phyloP scores from a whole-genome alignment of 1,139 yeast species.

The Lodderomyces parapsilosis region DNA sequence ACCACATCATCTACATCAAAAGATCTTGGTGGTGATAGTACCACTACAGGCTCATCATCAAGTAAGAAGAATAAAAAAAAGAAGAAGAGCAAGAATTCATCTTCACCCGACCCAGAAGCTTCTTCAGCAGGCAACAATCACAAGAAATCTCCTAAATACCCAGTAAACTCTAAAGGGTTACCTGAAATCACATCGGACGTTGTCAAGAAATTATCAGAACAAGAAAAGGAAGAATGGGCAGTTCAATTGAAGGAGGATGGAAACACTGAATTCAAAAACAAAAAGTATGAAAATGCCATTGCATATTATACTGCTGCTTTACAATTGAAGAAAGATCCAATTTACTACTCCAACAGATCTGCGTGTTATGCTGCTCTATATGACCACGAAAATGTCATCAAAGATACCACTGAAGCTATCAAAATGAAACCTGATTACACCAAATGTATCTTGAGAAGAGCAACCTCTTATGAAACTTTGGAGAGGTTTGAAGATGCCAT shows the following conservation, averaged over 20 bases:
- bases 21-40: not conserved
- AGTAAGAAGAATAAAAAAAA: slow-evolving; percentile 11
- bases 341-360: slow-evolving; percentile 89
- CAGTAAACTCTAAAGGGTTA: slow-evolving; percentile 39
- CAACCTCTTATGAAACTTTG: slow-evolving; percentile 81
- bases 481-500: slow-evolving; percentile 82
- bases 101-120: slow-evolving; percentile 9
- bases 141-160: slow-evolving; percentile 6
- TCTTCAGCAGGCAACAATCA: slow-evolving; percentile 3
- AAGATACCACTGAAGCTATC: slow-evolving; percentile 84
- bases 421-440: slow-evolving; percentile 84
- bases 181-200: slow-evolving; percentile 53
- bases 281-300: slow-evolving; percentile 71
- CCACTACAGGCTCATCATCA: slow-evolving; percentile 1
- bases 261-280: slow-evolving; percentile 70
- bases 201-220: slow-evolving; percentile 46
- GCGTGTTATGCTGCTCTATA: slow-evolving; percentile 89
- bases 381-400: slow-evolving; percentile 78
- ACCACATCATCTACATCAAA: slow-evolving; percentile 8
- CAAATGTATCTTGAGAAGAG: slow-evolving; percentile 79
- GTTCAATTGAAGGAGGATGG: slow-evolving; percentile 86
- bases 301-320: slow-evolving; percentile 78
- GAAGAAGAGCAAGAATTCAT: slow-evolving; percentile 9
- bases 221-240: slow-evolving; percentile 69
- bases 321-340: slow-evolving; percentile 73